phyloP scores from a whole-genome alignment of 352 stramenopile species.

The Globisporangium megalacanthum region DNA sequence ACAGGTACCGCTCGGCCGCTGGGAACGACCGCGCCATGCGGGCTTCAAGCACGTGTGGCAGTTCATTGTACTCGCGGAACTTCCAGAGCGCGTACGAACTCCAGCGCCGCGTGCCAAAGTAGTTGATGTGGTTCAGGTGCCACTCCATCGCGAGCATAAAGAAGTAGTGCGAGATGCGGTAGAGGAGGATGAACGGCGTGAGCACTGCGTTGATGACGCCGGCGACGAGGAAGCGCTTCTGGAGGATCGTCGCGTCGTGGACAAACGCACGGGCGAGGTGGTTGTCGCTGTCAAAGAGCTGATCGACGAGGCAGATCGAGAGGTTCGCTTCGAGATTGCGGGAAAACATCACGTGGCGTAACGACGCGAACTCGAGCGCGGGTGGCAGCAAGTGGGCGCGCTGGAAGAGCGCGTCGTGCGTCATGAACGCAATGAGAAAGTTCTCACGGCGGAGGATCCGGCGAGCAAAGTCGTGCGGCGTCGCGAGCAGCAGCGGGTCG shows the following conservation, averaged over 20 bases:
- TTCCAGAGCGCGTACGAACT: conserved; percentile 85
- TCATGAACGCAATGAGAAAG: conserved; percentile 98
- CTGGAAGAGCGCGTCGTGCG: conserved; percentile 91
- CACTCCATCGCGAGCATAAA: conserved; percentile 96
- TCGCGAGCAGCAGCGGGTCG: conserved; percentile 64
- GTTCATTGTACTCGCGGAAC: conserved; percentile 98
- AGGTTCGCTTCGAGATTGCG: conserved; percentile 93
- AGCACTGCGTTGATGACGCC: conserved; percentile 94
- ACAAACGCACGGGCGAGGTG: conserved; percentile 87
- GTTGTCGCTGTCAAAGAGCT: conserved; percentile 91
- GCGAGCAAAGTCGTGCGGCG: conserved; percentile 88
- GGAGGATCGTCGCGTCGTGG: conserved; percentile 87
- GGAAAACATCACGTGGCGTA: conserved; percentile 80
- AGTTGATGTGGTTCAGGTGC: conserved; percentile 86
- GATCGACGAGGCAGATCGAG: conserved; percentile 95
- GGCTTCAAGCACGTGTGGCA: conserved; percentile 95
- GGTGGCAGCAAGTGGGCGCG: conserved; percentile 69
- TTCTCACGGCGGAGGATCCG: conserved; percentile 99
- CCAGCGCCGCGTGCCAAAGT: conserved; percentile 95
- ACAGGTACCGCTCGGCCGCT: conserved; percentile 91
- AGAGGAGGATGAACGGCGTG: conserved; percentile 96
- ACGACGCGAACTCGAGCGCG: conserved; percentile 65
- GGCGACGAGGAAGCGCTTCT: conserved; percentile 91
- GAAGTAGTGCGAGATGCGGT: conserved; percentile 96
- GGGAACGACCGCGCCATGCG: conserved; percentile 91